Evolutionary conservation across 2,329 filamentous ascomycete genomes (phyloP).

Genomic region (Aspergillus caelatus): DNA sequence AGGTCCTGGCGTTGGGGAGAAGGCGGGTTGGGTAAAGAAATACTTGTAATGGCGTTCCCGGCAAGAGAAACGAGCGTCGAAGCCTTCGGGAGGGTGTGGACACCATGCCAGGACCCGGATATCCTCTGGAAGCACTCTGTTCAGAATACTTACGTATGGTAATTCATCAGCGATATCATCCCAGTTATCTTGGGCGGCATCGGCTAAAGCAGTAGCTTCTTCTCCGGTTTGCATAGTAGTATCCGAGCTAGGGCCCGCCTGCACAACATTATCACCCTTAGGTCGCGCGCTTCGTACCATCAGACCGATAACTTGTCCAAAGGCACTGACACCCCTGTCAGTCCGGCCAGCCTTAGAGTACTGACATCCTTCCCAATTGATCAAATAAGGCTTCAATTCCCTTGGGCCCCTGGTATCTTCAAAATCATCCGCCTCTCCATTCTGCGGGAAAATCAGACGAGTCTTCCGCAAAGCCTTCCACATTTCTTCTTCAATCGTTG

Average conservation of each 20-base stretch:
- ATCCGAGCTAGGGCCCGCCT: constrained; percentile 12
- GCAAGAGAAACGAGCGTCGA: constrained; percentile 92
- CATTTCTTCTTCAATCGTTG: constrained; percentile 89
- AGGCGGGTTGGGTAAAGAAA: constrained; percentile 95
- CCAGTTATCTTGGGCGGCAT: constrained; percentile 49
- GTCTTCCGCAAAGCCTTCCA: constrained; percentile 88
- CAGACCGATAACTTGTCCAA: constrained; percentile 90
- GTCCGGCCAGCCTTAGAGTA: constrained; percentile 96
- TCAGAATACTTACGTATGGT: constrained; percentile 79
- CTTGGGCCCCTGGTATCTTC: constrained; percentile 47
- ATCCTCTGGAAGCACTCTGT: constrained; percentile 83
- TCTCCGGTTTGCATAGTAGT: constrained; percentile 19
- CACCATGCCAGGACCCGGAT: constrained; percentile 95
- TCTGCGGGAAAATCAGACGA: constrained; percentile 75
- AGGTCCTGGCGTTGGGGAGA: constrained; percentile 65
- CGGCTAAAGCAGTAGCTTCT: constrained; percentile 19
- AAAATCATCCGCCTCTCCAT: constrained; percentile 39
- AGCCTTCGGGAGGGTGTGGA: constrained; percentile 73
- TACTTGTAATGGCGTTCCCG: constrained; percentile 90
- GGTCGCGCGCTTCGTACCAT: constrained; percentile 79
- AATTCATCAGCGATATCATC: constrained; percentile 79
- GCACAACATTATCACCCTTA: constrained; percentile 32
- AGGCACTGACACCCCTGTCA: constrained; percentile 90
- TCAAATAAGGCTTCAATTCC: constrained; percentile 38
- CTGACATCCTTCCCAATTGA: constrained; percentile 82